Conservation (phyloP, 306 rosid species). For the Adenanthera pavonina region DNA sequence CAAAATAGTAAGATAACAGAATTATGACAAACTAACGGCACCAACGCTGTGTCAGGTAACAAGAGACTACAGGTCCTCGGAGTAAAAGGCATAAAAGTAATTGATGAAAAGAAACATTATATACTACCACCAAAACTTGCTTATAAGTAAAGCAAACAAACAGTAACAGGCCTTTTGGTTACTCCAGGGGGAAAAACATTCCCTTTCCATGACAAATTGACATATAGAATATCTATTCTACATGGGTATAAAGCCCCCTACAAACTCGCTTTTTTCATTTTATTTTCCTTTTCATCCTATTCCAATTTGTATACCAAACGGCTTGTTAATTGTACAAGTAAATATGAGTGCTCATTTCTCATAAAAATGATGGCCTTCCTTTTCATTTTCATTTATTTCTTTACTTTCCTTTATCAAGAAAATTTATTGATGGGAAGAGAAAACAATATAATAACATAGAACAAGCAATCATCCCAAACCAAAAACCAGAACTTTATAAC, state of each 20-base stretch:
- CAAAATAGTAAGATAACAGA: background rate
- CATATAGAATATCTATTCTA: no score
- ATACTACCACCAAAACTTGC: background rate
- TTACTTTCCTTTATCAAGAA: background rate
- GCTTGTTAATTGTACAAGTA: background rate
- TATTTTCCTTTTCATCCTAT: no score
- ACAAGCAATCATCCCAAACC: no score
- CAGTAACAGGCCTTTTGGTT: background rate
- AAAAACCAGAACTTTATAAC: no score
- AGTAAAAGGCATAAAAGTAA: background rate
- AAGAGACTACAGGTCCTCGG: background rate
- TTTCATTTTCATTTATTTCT: background rate
- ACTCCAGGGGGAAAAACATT: no score
- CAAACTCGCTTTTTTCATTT: no score
- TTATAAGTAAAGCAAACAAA: background rate
- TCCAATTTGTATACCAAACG: no score
- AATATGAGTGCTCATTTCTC: background rate
- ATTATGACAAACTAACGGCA: background rate
- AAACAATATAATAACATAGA: background rate
- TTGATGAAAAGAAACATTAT: background rate
- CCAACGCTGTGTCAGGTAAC: background rate
- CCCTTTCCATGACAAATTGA: no score
- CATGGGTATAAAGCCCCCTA: no score
- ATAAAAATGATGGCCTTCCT: background rate
- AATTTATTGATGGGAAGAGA: background rate